Evolutionary conservation across 345 rosid species (phyloP), one percentile per base, ranked within the genome.

Genomic region (Citrus reticulata): DNA sequence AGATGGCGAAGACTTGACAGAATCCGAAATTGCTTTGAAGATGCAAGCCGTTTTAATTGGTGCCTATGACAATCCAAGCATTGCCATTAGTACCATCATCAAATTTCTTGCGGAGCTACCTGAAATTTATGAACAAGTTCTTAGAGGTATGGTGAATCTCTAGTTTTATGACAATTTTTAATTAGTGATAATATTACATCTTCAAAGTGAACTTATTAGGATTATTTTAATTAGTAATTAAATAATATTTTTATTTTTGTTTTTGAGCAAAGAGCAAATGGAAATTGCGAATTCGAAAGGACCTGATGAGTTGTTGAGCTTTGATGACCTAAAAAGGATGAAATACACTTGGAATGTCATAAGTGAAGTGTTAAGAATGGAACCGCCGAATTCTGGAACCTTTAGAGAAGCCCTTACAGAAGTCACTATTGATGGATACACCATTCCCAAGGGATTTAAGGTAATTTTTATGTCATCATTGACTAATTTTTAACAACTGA

Each of bases 401-500:
- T 80, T 73, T 20, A 68, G 74, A 54, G 83, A 76, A 59, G 85
- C 80, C 70, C 60, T 72, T 6, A 14, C 83, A 7, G 68, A 83
- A 70, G 68, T 76, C 10, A 51, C 54, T 2, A 72, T 39, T 70
- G 77, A 74, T 34, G 68, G 42, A 32, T 65, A 16, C 32, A 32
- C 24, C 0, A 65, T 65, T 32, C 42, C 68, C 11, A 75, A 78
- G 66, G 84, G 84, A 54, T 72, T 80, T 78, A 81, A 84, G 82
- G 83, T 67, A 72, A 42, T 39, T 6, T 66, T 19, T 16, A 6
- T 27, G 51, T 1, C 51, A 46, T 46, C 13, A 46, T 46, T 46
- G 2, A 13, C 51, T 13, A 10, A 2, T 9, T 42, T 42, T 42
- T 42, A 42, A 42, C 49, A 42, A 42, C 49, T 2, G 14, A 0